Evolutionary conservation across 345 rosid species (phyloP).

Genomic region (Citrus medica): DNA sequence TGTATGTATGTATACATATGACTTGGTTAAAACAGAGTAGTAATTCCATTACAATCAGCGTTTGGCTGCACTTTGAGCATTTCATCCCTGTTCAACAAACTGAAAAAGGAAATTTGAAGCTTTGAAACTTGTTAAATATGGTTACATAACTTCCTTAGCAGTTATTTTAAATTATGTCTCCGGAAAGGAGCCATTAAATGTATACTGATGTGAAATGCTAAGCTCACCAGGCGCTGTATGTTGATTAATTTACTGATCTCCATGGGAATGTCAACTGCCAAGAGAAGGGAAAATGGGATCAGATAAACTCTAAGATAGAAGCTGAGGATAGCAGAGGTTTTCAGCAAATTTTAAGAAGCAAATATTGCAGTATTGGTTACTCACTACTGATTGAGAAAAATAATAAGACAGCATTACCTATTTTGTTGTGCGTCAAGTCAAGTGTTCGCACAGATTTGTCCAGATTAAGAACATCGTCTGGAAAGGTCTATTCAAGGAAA

Average conservation of each 20-base stretch:
- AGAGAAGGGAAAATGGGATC: constrained; percentile 8
- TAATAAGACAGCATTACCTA: constrained; percentile 44
- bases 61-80: neutral
- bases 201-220: neutral
- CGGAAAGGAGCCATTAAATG: neutral
- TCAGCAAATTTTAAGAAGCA: neutral
- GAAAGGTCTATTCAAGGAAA: constrained; percentile 63
- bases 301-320: neutral
- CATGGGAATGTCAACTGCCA: constrained; percentile 80
- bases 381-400: neutral
- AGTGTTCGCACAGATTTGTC: constrained; percentile 81
- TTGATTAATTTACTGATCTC: constrained; percentile 72
- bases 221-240: constrained; percentile 86
- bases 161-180: neutral
- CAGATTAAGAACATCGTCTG: constrained; percentile 71
- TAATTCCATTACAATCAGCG: neutral
- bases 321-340: neutral
- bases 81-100: neutral
- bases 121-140: neutral
- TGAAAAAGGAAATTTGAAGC: neutral
- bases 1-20: too few species aligned
- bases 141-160: neutral
- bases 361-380: neutral
- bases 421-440: constrained; percentile 79
- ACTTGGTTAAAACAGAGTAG: neutral